Evolutionary conservation across 441 rosid species (phyloP).

Genomic region (Corymbia calophylla): DNA sequence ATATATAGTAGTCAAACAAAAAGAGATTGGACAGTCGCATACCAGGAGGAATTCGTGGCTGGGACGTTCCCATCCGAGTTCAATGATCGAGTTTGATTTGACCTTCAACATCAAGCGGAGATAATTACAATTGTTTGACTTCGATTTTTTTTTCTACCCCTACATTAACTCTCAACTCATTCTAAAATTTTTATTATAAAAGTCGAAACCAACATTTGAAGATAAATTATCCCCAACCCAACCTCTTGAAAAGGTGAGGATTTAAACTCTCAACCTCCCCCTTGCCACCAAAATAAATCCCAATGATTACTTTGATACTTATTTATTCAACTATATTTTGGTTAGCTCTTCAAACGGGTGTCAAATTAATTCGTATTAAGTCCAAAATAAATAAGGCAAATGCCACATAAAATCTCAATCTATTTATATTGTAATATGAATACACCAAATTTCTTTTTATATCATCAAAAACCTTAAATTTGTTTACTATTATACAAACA

Average conservation of each 20-base stretch:
- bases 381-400: background rate
- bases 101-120: background rate
- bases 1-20: background rate
- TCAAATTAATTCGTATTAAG: background rate
- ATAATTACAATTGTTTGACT: background rate
- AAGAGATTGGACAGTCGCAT: background rate
- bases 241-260: no score
- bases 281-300: no score
- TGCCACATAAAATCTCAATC: background rate
- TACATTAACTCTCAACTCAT: no score
- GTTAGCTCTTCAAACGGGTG: background rate
- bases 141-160: no score
- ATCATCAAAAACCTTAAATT: fast-evolving
- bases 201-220: no score
- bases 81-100: background rate
- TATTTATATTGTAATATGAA: no score
- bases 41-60: background rate
- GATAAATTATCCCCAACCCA: no score
- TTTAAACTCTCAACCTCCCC: no score
- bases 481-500: no score
- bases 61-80: background rate
- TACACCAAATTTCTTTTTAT: no score
- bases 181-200: no score
- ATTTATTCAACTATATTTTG: background rate
- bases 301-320: background rate